Conservation (phyloP, 441 rosid species). For the Gossypium davidsonii region DNA sequence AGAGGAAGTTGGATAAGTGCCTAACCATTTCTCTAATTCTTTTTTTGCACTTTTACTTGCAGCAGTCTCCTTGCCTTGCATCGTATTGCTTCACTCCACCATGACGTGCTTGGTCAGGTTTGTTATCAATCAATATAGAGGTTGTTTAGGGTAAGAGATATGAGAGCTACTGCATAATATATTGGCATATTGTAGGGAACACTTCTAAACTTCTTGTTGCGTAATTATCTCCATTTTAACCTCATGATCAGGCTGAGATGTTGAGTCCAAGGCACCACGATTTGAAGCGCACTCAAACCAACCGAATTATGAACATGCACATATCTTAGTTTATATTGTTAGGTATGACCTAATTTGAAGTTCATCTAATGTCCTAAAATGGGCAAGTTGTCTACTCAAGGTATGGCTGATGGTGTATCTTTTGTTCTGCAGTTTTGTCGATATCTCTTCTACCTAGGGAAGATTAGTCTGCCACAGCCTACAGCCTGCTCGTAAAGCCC, state of each 20-base stretch:
- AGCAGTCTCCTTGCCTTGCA: conserved; percentile 44
- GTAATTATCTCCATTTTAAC: conserved; percentile 54
- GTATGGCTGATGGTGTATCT: neutral
- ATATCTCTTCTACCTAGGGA: conserved; percentile 61
- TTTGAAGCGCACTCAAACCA: conserved; percentile 66
- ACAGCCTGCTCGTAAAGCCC: conserved; percentile 50
- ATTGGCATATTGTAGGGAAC: conserved; percentile 42
- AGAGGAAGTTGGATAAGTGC: neutral
- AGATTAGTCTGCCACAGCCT: conserved; percentile 62
- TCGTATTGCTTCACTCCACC: conserved; percentile 39
- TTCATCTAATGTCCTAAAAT: neutral
- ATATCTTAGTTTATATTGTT: neutral
- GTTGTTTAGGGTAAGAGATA: neutral
- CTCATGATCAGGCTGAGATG: conserved; percentile 60
- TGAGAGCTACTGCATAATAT: conserved; percentile 9
- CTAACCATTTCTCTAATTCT: neutral
- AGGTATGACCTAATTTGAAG: neutral
- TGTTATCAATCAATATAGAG: conserved; percentile 13
- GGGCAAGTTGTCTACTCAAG: neutral
- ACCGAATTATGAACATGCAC: conserved; percentile 26
- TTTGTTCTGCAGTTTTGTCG: conserved; percentile 48
- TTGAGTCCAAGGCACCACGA: conserved; percentile 61
- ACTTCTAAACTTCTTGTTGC: conserved; percentile 47
- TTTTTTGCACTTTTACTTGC: conserved; percentile 13
- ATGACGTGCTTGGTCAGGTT: conserved; percentile 56